Percentiles rank a stretch among this genome's conserved stretches.
Evolutionary conservation across 805 yeast species (phyloP).

Genomic region (Yarrowia sp.): DNA sequence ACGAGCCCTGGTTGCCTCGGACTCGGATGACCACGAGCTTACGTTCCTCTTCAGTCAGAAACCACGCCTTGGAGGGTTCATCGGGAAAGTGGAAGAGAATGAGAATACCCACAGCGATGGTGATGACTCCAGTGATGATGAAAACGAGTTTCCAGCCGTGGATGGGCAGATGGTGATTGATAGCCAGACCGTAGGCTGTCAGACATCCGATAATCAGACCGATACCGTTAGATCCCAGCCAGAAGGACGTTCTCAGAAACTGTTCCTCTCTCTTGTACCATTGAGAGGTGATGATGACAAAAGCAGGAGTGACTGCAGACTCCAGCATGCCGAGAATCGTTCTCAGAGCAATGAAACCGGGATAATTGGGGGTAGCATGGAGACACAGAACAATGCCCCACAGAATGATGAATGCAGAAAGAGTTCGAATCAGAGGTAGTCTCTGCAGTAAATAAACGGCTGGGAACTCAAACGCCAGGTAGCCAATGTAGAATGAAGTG

Average conservation of each 20-base stretch:
- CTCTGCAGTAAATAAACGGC: conserved; percentile 8
- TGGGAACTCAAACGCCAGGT: conserved; percentile 9
- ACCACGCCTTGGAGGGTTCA: conserved; percentile 18
- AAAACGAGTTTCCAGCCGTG: conserved; percentile 27
- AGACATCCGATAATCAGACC: conserved; percentile 12
- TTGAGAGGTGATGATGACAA: conserved; percentile 22
- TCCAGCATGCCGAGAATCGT: conserved; percentile 18
- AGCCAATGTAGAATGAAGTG: conserved; percentile 5
- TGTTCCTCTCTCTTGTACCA: conserved; percentile 25
- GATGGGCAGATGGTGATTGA: conserved; percentile 5
- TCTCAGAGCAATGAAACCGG: conserved; percentile 14
- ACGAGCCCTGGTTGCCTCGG: conserved; percentile 62
- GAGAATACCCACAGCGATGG: conserved; percentile 8
- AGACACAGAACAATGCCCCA: conserved; percentile 22
- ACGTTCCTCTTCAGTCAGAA: conserved; percentile 11
- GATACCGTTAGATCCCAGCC: conserved; percentile 21
- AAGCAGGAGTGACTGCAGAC: conserved; percentile 8
- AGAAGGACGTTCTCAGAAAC: conserved; percentile 13
- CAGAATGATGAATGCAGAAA: conserved; percentile 6
- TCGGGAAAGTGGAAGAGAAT: conserved; percentile 20
- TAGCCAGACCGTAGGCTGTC: conserved; percentile 7
- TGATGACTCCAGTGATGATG: conserved; percentile 25
- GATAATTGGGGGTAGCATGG: conserved; percentile 21
- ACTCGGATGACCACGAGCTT: conserved; percentile 50
- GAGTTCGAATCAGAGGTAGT: conserved; percentile 1